Evolutionary conservation across 2,329 filamentous ascomycete genomes (phyloP), one percentile per base, ranked within the genome.

Genomic region (Albifimbria verrucaria): DNA sequence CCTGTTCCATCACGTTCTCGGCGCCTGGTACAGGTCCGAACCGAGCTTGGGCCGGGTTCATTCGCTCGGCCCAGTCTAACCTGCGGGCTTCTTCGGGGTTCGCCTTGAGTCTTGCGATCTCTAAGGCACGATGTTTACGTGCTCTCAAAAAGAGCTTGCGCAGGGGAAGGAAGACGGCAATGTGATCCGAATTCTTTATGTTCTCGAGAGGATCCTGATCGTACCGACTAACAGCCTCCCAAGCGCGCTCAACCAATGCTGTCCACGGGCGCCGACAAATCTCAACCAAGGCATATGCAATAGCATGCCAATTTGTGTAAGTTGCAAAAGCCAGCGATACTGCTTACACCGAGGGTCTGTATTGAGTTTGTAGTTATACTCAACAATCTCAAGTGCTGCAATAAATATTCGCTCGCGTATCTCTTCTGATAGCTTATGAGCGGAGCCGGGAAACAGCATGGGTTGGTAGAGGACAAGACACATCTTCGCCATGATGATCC

Each of bases 381-480:
- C 89, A 46, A 91, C 79, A 23, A 92, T 84, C 62, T 92, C 88
- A 23, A 92, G 79, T 2, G 87, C 85, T 0, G 86, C 88, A 22
- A 86, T 72, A 65, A 91, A 89, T 1, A 92, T 75, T 53, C 85
- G 85, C 56, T 90, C 82, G 52, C 84, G 82, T 9, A 83, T 82
- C 47, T 86, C 85, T 48, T 81, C 77, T 0, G 83, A 80, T 7
- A 88, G 73, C 23, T 76, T 77, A 9, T 75, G 69, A n/a, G 77
- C 77, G 10, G 78, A 76, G 23, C 83, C 80, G 28, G 79, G 77
- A 49, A 85, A 81, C 26, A 88, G 83, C 62, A 87, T 79, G 0
- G 89, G 88, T 60, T 93, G 86, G 62, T 93, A 89, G 2, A 90
- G 80, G 55, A 92, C 80, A 32, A 94, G 77, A 73, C 86, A 90